Evolutionary conservation across 345 rosid species (phyloP).

Genomic region (Eucalyptus cloeziana): DNA sequence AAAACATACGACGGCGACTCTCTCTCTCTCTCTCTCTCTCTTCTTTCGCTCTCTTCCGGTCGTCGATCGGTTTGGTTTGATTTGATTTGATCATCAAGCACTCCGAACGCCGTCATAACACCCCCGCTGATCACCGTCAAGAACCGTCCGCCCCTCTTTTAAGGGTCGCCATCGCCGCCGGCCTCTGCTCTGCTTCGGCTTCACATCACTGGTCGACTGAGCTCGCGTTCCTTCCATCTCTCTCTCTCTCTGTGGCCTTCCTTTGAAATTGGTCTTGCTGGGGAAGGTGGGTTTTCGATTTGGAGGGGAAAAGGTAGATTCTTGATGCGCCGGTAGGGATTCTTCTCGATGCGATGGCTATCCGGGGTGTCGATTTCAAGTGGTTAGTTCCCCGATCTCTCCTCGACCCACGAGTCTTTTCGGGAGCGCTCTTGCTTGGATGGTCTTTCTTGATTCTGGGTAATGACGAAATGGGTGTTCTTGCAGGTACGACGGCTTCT

Average conservation of each 20-base stretch:
- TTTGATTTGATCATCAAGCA: neutral
- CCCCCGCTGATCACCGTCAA: neutral
- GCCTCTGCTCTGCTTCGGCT: neutral
- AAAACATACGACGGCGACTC: neutral
- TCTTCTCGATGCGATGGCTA: constrained; percentile 35
- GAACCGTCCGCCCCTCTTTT: neutral
- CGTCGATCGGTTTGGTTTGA: neutral
- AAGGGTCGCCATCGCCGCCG: neutral
- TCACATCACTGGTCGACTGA: neutral
- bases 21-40: neutral
- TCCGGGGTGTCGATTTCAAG: constrained; percentile 90
- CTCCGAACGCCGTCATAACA: neutral
- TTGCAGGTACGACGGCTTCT: constrained; percentile 97
- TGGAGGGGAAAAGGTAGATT: neutral
- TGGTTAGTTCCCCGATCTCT: constrained; percentile 41
- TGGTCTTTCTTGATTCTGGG: neutral
- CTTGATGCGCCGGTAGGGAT: constrained; percentile 1
- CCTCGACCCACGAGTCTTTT: neutral
- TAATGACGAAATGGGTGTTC: neutral
- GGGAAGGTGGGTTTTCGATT: neutral
- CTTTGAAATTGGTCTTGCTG: neutral
- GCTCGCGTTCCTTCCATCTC: neutral
- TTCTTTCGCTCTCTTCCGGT: neutral
- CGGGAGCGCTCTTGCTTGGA: neutral
- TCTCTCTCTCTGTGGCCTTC: neutral